Percentiles rank a stretch among this genome's conserved stretches.
Evolutionary conservation across 2,329 filamentous ascomycete genomes (phyloP).

Genomic region (Scedosporium aurantiacum): DNA sequence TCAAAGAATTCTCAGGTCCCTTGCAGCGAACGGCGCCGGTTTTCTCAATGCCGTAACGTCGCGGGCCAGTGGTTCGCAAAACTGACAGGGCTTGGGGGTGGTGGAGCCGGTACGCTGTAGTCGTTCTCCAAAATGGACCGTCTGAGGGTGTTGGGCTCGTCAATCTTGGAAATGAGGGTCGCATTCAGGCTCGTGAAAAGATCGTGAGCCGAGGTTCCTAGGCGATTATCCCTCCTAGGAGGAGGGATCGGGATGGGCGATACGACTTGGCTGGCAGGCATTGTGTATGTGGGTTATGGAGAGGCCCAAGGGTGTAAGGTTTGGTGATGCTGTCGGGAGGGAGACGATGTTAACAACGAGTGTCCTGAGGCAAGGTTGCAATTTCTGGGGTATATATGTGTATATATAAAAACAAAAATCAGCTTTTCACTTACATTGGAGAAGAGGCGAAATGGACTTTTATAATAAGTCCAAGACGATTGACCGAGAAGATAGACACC

Average conservation of each 20-base stretch:
- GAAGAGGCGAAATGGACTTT: neutral
- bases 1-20: neutral
- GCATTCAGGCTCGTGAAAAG: slow-evolving; percentile 42
- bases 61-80: slow-evolving; percentile 46
- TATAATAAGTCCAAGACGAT: neutral
- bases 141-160: slow-evolving; percentile 32
- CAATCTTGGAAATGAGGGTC: slow-evolving; percentile 32
- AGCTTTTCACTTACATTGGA: neutral
- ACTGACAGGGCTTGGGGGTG: slow-evolving; percentile 52
- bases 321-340: neutral
- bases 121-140: slow-evolving; percentile 45
- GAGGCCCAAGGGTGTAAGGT: neutral
- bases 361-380: no score
- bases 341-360: neutral
- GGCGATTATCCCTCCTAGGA: slow-evolving; percentile 34
- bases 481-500: neutral
- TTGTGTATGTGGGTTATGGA: slow-evolving; percentile 12
- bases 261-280: slow-evolving; percentile 23
- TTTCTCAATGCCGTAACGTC: slow-evolving; percentile 9
- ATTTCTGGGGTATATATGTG: no score
- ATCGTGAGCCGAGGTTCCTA: slow-evolving; percentile 26
- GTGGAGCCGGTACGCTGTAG: slow-evolving; percentile 54
- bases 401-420: no score
- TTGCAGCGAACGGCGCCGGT: neutral
- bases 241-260: slow-evolving; percentile 37